Conservation (phyloP, 345 rosid genomes). For the Hibiscus tridactylites region DNA sequence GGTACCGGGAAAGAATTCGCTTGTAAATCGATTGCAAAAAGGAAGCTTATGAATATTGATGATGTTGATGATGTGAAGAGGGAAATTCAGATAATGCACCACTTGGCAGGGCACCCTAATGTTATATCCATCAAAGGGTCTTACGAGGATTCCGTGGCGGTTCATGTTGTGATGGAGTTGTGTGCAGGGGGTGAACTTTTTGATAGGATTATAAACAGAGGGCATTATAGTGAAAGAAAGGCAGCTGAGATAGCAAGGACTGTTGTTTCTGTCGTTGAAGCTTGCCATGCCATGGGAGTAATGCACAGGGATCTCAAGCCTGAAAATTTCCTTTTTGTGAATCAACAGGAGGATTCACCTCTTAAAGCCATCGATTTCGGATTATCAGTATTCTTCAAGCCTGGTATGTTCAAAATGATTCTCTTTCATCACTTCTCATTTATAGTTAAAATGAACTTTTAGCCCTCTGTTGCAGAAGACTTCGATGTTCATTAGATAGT, state of each 20-base stretch:
- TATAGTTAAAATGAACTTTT: neutral
- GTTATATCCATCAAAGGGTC: slow-evolving; percentile 72
- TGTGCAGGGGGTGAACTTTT: slow-evolving; percentile 92
- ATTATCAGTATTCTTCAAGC: slow-evolving; percentile 65
- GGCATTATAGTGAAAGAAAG: slow-evolving; percentile 69
- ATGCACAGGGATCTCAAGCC: slow-evolving; percentile 89
- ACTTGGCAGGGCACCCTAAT: slow-evolving; percentile 63
- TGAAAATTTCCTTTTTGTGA: slow-evolving; percentile 75
- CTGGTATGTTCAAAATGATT: slow-evolving; percentile 36
- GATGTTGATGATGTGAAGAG: neutral
- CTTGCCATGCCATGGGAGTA: slow-evolving; percentile 74
- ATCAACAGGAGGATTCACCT: slow-evolving; percentile 56
- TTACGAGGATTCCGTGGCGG: slow-evolving; percentile 74
- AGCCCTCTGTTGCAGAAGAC: neutral
- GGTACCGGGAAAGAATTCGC: neutral
- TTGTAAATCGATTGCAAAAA: neutral
- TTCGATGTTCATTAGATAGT: neutral
- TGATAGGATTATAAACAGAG: slow-evolving; percentile 67
- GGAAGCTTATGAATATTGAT: neutral
- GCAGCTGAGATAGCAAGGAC: slow-evolving; percentile 64
- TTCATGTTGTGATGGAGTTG: slow-evolving; percentile 89
- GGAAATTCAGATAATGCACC: slow-evolving; percentile 93
- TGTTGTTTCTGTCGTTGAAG: slow-evolving; percentile 57
- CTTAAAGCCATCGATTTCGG: slow-evolving; percentile 88
- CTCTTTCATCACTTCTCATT: neutral